Base-by-base conservation (phyloP, 2,329 filamentous ascomycete genomes). In the Periconia macrospinosa region DNA sequence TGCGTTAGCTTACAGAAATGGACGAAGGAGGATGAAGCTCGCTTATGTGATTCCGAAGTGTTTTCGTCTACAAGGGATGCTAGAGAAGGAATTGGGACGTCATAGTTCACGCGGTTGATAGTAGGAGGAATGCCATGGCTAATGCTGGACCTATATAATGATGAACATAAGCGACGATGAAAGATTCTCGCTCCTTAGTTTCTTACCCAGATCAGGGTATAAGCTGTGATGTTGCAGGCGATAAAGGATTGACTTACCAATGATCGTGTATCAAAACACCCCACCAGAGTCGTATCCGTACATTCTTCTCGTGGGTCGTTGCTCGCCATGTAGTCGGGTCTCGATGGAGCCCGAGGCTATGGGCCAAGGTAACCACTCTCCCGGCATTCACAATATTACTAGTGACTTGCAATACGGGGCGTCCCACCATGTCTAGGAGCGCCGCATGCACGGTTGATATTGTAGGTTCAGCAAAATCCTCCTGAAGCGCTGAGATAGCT, bases 251-350 rank as follows among this genome's bases (percentile, higher is more conserved):
- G 5, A 27, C 43, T 3, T 17, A 45, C 58, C 58, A 62, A 15
- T 62, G 54, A 23, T 65, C 60, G 23, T 62, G 60, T 6, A 62
- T 61, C 17, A 65, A 30, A 5, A 65, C 53, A 11, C 58, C 60
- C 60, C 60, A 65, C 62, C 62, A 65, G 0, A 65, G 49, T 17
- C 58, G 54, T 44, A 60, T 58, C 9, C 61, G 59, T 9, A 64
- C 53, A 9, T 49, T 55, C 42, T 60, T 64, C 45, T 64, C 61
- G 30, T 58, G 54, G 2, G 19, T 17, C 19, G 58, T 56, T 1
- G 45, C 48, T 35, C 54, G 56, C 61, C 61, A 62, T 1, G 42
- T 44, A 18, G 50, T 55, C 2, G 60, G 60, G 14, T 64, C 54
- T 8, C 61, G 49, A 50, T 64, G 56, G 9, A 64, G 37, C 6